These are phyloP conservation scores for Scenedesmus sp. DNA, from an alignment of 163 green algal species.

Conservation along the genomic window DNA sequence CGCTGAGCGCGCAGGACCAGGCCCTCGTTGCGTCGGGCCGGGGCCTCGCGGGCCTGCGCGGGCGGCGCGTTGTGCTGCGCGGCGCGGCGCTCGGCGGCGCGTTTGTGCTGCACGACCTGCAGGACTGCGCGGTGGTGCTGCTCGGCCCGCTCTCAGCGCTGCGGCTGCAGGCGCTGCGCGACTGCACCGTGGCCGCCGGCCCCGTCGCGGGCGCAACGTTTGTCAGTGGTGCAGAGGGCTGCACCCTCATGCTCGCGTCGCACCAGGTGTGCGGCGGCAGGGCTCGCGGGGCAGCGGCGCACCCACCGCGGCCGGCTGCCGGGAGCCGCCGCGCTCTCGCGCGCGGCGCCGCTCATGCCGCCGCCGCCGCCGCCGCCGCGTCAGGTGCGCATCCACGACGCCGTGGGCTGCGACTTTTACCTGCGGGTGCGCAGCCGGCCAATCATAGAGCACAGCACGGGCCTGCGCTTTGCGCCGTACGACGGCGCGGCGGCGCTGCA, in stretches of 20 bases:
- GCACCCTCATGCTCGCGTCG: slow-evolving; percentile 64
- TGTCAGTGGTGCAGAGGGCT: slow-evolving; percentile 51
- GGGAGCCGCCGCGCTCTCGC: background rate
- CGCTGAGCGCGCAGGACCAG: slow-evolving; percentile 27
- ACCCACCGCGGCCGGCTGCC: background rate
- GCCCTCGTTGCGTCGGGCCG: slow-evolving; percentile 46
- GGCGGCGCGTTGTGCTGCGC: slow-evolving; percentile 19
- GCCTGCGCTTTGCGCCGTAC: slow-evolving; percentile 71
- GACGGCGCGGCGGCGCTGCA: background rate
- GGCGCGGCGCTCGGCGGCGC: slow-evolving; percentile 31
- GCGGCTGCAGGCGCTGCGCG: slow-evolving; percentile 55
- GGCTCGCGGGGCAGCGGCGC: background rate
- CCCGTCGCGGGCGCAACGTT: slow-evolving; percentile 67
- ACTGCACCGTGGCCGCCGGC: slow-evolving; percentile 63
- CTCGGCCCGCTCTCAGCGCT: slow-evolving; percentile 65
- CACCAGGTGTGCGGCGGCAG: slow-evolving; percentile 64
- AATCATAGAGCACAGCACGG: slow-evolving; percentile 85
- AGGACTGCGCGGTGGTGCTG: slow-evolving; percentile 67
- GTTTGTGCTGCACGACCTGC: slow-evolving; percentile 63
- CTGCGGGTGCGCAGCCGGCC: slow-evolving; percentile 75
- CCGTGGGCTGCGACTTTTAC: slow-evolving; percentile 66
- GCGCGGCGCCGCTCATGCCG: too few relatives aligned
- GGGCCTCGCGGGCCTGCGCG: slow-evolving; percentile 46
- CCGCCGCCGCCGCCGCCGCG: too few relatives aligned
- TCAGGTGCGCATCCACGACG: slow-evolving; percentile 83